Percentiles rank a stretch among this genome's conserved stretches.
These are phyloP conservation scores for Exophiala lecanii-corni DNA, from an alignment of 2,329 filamentous ascomycete species.

Conservation along the genomic window DNA sequence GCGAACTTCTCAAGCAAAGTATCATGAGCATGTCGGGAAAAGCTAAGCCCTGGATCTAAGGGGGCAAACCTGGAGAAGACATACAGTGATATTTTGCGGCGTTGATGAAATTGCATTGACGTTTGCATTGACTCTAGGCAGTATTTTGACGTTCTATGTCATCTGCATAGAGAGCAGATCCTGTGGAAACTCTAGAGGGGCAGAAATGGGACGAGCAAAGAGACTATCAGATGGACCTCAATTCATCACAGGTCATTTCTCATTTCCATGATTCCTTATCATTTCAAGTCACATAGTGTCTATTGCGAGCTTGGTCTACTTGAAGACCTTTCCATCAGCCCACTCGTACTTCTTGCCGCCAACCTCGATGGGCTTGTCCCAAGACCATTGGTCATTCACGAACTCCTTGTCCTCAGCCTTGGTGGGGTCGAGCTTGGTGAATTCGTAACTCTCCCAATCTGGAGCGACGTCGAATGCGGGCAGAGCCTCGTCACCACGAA, in stretches of 20 bases:
- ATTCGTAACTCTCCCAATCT: constrained; percentile 93
- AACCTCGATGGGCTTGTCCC: constrained; percentile 77
- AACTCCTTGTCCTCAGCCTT: constrained; percentile 81
- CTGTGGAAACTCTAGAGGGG: neutral
- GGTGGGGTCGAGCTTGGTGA: constrained; percentile 90
- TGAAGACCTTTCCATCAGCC: constrained; percentile 97
- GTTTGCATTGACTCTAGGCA: too few relatives aligned
- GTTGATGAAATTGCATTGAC: too few relatives aligned
- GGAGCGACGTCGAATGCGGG: constrained; percentile 95
- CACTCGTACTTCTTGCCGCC: constrained; percentile 84
- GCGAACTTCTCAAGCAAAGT: too few relatives aligned
- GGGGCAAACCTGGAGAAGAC: too few relatives aligned
- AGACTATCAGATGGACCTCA: neutral
- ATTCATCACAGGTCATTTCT: neutral
- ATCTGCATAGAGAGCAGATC: too few relatives aligned
- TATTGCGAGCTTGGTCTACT: constrained; percentile 56
- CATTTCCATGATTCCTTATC: constrained; percentile 1
- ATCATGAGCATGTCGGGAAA: too few relatives aligned
- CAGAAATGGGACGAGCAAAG: neutral
- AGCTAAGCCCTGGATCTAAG: too few relatives aligned
- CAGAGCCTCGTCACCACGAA: constrained; percentile 81
- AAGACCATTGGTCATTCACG: constrained; percentile 82
- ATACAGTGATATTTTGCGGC: too few relatives aligned
- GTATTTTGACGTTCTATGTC: too few relatives aligned
- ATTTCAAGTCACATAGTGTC: neutral